Evolutionary conservation across 2,329 filamentous ascomycete species (phyloP).

Genomic region (Fusarium pseudoanthophilum): DNA sequence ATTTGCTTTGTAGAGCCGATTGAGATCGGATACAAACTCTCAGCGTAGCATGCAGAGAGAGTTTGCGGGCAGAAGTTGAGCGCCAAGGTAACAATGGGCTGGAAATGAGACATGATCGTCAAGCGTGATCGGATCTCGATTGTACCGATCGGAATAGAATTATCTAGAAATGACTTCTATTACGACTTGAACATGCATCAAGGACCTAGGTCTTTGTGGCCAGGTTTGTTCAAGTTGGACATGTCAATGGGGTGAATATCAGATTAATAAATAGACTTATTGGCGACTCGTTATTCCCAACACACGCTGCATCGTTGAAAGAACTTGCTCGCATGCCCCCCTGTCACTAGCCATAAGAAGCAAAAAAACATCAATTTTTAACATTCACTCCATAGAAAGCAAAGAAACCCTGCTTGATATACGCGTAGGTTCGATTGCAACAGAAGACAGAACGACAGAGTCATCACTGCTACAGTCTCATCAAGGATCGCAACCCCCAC

Average conservation of each 20-base stretch:
- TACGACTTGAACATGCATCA: background rate
- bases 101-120: slow-evolving; percentile 4
- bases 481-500: background rate
- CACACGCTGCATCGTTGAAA: background rate
- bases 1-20: background rate
- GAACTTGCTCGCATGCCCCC: background rate
- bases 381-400: background rate
- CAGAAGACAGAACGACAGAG: background rate
- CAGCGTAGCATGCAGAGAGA: slow-evolving; percentile 2
- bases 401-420: background rate
- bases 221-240: background rate
- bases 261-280: background rate
- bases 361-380: background rate
- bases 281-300: background rate
- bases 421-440: slow-evolving; percentile 1
- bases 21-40: background rate
- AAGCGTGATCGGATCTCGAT: slow-evolving; percentile 39
- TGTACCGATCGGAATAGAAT: slow-evolving; percentile 21
- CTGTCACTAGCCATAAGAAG: background rate
- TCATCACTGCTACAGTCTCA: background rate
- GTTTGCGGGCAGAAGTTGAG: background rate
- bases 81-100: background rate
- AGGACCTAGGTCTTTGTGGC: background rate
- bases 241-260: background rate
- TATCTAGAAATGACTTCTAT: background rate